Percentiles rank a stretch among this genome's conserved stretches.
Evolutionary conservation across 108 stramenopile species (phyloP).

Genomic region (Cylindrotheca closterium): DNA sequence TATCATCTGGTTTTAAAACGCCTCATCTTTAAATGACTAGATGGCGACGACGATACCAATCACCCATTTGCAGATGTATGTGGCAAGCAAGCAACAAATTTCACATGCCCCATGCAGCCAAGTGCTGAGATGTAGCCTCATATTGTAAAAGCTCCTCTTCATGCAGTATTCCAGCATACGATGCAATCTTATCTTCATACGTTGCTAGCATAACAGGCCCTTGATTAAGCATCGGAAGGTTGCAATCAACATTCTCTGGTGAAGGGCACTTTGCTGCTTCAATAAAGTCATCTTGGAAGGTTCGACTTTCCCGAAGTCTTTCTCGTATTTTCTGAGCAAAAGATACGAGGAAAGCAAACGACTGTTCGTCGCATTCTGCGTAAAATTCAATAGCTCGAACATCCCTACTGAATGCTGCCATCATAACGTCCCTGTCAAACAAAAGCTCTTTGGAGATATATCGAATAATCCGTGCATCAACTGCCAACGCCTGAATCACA

Average conservation of each 20-base stretch:
- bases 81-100: no score
- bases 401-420: slow-evolving; percentile 7
- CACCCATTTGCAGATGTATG: no score
- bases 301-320: background rate
- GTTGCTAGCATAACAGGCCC: background rate
- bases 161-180: slow-evolving; percentile 18
- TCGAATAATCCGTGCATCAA: slow-evolving; percentile 28
- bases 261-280: background rate
- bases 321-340: background rate
- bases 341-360: slow-evolving; percentile 23
- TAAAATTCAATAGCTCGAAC: slow-evolving; percentile 17
- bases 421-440: slow-evolving; percentile 13
- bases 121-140: no score
- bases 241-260: background rate
- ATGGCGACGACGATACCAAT: no score
- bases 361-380: slow-evolving; percentile 18
- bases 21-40: no score
- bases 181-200: background rate
- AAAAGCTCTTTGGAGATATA: slow-evolving; percentile 2
- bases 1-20: no score
- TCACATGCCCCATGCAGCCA: no score
- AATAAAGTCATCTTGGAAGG: background rate
- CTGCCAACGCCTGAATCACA: slow-evolving; percentile 20
- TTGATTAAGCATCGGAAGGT: background rate
- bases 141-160: no score